Conservation (phyloP, 225 moss, liverwort and hornwort genomes). For the Marchantia polymorpha region DNA sequence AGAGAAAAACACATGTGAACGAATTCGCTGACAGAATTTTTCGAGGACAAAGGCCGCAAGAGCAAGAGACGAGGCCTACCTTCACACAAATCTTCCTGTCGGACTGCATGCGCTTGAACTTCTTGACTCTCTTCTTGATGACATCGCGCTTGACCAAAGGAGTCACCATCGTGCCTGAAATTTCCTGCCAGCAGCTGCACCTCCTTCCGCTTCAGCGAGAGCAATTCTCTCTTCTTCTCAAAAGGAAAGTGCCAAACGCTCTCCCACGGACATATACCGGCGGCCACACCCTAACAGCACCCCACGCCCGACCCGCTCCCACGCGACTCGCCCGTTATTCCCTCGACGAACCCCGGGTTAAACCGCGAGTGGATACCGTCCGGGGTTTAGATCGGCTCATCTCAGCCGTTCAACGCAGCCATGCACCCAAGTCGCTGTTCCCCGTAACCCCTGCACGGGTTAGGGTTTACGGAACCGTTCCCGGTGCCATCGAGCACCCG, state of each 20-base stretch:
- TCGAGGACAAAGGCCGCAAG: too few relatives aligned
- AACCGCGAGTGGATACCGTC: not conserved
- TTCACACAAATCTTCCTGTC: slow-evolving; percentile 87
- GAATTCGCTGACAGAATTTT: too few relatives aligned
- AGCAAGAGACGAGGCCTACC: slow-evolving; percentile 29
- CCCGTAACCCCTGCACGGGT: not conserved
- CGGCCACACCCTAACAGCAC: slow-evolving; percentile 17
- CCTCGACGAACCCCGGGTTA: not conserved
- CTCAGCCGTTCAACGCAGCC: not conserved
- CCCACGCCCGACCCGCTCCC: not conserved
- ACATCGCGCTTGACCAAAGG: slow-evolving; percentile 82
- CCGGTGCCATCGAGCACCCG: not conserved
- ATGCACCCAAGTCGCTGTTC: not conserved
- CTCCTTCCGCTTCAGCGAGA: not conserved
- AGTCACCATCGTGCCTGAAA: slow-evolving; percentile 59
- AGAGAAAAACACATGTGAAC: too few relatives aligned
- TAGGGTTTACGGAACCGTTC: slow-evolving; percentile 11
- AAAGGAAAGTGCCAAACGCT: not conserved
- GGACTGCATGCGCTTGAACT: slow-evolving; percentile 95
- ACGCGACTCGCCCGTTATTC: not conserved
- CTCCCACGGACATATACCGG: slow-evolving; percentile 9
- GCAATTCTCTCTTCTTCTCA: not conserved
- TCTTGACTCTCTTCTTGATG: slow-evolving; percentile 88
- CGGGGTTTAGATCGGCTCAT: not conserved
- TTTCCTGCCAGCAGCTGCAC: slow-evolving; percentile 10